These are phyloP conservation scores for Penicillium palitans DNA, from an alignment of 2,329 filamentous ascomycete genomes.

Conservation along the genomic window DNA sequence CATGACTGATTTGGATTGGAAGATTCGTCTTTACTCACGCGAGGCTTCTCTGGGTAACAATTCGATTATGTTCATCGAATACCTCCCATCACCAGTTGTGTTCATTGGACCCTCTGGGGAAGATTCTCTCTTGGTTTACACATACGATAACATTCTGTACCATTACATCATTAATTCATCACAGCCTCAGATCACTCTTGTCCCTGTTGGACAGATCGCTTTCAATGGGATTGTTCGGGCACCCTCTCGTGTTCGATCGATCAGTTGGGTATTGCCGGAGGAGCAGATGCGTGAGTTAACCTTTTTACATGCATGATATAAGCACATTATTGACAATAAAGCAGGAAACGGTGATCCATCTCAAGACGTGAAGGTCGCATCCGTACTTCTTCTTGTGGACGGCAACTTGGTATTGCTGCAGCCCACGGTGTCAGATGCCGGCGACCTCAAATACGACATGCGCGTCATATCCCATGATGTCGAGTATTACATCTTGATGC, in stretches of 20 bases:
- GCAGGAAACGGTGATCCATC: slow-evolving; percentile 83
- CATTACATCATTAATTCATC: slow-evolving; percentile 84
- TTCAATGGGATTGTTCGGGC: slow-evolving; percentile 96
- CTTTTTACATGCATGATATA: not conserved
- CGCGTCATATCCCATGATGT: slow-evolving; percentile 93
- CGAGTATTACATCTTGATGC: slow-evolving; percentile 90
- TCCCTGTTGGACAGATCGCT: slow-evolving; percentile 96
- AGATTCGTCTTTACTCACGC: slow-evolving; percentile 86
- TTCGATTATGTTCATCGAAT: slow-evolving; percentile 72
- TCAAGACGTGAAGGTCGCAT: slow-evolving; percentile 89
- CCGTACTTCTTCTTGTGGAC: slow-evolving; percentile 93
- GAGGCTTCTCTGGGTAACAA: slow-evolving; percentile 75
- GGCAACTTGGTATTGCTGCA: slow-evolving; percentile 92
- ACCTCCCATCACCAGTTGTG: slow-evolving; percentile 81
- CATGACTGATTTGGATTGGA: slow-evolving; percentile 21
- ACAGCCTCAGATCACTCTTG: slow-evolving; percentile 69
- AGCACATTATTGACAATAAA: slow-evolving; percentile 15
- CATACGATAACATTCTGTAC: slow-evolving; percentile 91
- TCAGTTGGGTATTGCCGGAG: slow-evolving; percentile 95
- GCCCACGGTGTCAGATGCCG: slow-evolving; percentile 77
- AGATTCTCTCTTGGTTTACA: slow-evolving; percentile 94
- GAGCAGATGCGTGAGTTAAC: slow-evolving; percentile 67
- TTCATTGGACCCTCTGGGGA: slow-evolving; percentile 85
- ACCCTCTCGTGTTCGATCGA: slow-evolving; percentile 83
- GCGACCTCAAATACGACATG: slow-evolving; percentile 96